Base-by-base conservation (phyloP, 176 grass and related monocot genomes). In the Dendrocalamus sinicus region DNA sequence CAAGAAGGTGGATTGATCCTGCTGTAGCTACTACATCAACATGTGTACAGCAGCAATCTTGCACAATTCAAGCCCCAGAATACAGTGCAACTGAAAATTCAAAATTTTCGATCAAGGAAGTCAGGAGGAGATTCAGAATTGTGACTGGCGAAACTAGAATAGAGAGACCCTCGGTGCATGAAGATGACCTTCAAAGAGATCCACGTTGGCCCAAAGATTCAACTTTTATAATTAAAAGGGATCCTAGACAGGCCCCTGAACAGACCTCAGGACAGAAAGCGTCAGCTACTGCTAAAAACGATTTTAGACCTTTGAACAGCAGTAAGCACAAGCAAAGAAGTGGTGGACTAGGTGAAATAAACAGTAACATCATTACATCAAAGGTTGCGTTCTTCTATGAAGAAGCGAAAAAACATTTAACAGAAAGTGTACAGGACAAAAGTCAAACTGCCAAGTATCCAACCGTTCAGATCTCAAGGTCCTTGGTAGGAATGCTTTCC, bases 351-450 rank as follows among this genome's bases (percentile, higher is more conserved):
- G 47, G 37, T 45, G 46, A 10, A 76, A 84, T 65, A 19, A 67
- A 83, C 41, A 71, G 32, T 17, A n/a, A 85, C 64, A 24, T 62
- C 66, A 75, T 65, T 41, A 39, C 75, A 58, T 80, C 87, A 32
- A 92, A 81, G 72, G 65, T 63, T 88, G 78, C 79, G 51, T 96
- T 79, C 32, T 92, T 99, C 67, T 96, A 96, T 57, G 84, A 91
- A 54, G 90, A 94, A 69, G 96, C 93, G 19, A 99, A 85, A 90
- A 99, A 92, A 70, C 96, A 94, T 91, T 75, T 96, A 62, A 89
- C 86, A 46, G 88, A 96, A 35, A 89, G 96, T 75, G 75, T 96
- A 19, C 79, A 90, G 77, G 59, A 84, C 41, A 88, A 83, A 83
- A 88, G 48, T 80, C 74, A 84, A 84, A 76, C 43, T 41, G 30